phyloP scores from a whole-genome alignment of 805 yeast species.

The Deakozyma indianensis region DNA sequence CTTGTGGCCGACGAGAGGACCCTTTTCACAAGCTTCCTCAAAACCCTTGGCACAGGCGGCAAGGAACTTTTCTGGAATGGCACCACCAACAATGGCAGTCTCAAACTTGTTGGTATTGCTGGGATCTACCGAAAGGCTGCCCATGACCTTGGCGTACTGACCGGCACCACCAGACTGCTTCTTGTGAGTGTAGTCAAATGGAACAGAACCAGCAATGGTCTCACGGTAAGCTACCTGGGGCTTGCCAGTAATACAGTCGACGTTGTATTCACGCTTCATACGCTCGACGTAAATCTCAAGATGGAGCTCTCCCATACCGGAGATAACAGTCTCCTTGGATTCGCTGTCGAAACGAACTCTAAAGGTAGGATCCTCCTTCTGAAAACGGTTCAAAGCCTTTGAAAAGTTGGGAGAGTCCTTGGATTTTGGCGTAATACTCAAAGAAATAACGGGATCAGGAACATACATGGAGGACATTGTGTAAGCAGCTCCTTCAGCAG shows the following conservation, averaged over 20 bases:
- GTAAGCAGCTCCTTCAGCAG: constrained; percentile 62
- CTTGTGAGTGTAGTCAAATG: constrained; percentile 90
- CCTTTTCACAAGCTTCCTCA: constrained; percentile 88
- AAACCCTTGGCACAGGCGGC: constrained; percentile 92
- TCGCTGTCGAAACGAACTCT: constrained; percentile 82
- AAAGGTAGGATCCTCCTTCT: constrained; percentile 98
- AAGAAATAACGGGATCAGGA: constrained; percentile 95
- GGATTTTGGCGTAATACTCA: constrained; percentile 76
- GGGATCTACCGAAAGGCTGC: constrained; percentile 52
- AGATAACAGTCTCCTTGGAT: constrained; percentile 84
- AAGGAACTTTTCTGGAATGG: constrained; percentile 87
- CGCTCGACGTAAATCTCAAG: constrained; percentile 96
- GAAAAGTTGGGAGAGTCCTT: constrained; percentile 84
- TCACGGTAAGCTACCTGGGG: constrained; percentile 98
- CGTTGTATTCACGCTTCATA: constrained; percentile 93
- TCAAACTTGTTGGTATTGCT: constrained; percentile 45
- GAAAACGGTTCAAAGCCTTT: constrained; percentile 93
- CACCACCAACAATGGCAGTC: constrained; percentile 90
- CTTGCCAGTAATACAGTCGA: constrained; percentile 88
- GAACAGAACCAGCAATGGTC: constrained; percentile 56
- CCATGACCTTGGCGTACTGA: constrained; percentile 94
- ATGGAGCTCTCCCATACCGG: constrained; percentile 98
- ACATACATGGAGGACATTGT: constrained; percentile 98
- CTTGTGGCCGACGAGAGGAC: constrained; percentile 89
- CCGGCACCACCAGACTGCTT: constrained; percentile 99